Base-by-base conservation (phyloP, 2,329 filamentous ascomycete genomes). In the Colletotrichum liaoningense region DNA sequence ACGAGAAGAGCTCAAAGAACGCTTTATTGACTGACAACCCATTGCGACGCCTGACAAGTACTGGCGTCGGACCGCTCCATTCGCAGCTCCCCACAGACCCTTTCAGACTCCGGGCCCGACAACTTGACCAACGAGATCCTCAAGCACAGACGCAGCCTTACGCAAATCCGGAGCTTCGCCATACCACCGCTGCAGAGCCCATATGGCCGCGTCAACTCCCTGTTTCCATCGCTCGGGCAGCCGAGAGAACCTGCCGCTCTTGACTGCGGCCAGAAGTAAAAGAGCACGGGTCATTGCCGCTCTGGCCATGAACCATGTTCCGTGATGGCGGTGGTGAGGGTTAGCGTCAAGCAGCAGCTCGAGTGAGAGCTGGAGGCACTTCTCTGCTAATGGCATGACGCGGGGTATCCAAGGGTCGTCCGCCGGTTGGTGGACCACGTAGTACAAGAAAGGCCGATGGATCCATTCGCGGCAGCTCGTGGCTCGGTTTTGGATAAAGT, bases 271-370 rank as follows among this genome's bases (percentile, higher is more conserved):
- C n/a, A 81, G 49, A 3, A 81, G 71, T 22, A 79, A 69, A 16
- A 82, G 76, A 19, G 75, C 71, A 54, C 72, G 72, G 55, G 68
- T 64, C 69, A 78, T 74, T 33, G 76, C 59, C 56, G 74, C 69
- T 64, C 78, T 67, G 54, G 75, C 70, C 57, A 77, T 74, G 63
- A 76, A 75, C 79, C 80, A 81, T 2, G 78, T 81, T 33, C 80
- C 80, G 69, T 81, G 79, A 64, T 81, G 79, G 22, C 79, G 77
- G 63, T 81, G 80, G n/a, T 74, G 77, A 26, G 76, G 69, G n/a
- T 75, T 76, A 58, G 75, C 74, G 52, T 73, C 67, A 26, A 74
- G 60, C 63, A 79, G 74, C 52, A 74, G 52, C 16, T 74, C 75
- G 9, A 77, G 70, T 62, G 76, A 78, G 16, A 77, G 72, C 30